Base-by-base conservation (phyloP, 2,329 filamentous ascomycete species). In the Gliomastix tumulicola region DNA sequence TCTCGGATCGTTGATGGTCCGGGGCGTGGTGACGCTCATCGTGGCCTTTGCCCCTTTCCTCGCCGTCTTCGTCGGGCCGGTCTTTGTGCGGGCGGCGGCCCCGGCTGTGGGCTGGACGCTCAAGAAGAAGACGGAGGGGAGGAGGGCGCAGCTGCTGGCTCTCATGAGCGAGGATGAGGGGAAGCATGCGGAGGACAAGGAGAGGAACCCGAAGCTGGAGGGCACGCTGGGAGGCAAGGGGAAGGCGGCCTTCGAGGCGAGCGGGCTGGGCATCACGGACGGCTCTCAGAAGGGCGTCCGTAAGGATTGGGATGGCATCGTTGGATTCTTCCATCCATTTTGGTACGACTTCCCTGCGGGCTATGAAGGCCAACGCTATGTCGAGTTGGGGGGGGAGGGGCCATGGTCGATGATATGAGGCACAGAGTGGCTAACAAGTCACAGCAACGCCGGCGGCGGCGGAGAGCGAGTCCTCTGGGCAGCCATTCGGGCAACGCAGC, bases 251-350 rank as follows among this genome's bases (percentile, higher is more conserved):
- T 13, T 16, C 10, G 17, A 28, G 25, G 25, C n/a, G 25, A 28
- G 17, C 3, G 25, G 25, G n/a, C 3, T 16, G 7, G 9, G 10
- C 10, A 16, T 16, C 7, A 28, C 9, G n/a, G 17, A 28, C 13
- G 25, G 25, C n/a, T 13, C 25, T 3, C 17, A 13, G 17, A 16
- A 28, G 25, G 17, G 25, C 11, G n/a, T n/a, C n/a, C 25, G 17
- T 61, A 66, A 73, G 25, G 13, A 83, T 32, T 96, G 86, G 85
- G 71, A 81, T 43, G 89, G 89, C 21, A 79, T 96, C 36, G 78
- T 97, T 44, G 92, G 88, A 32, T 97, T 98, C 71, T 95, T 98
- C 56, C 92, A 98, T 59, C 92, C 92, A 2, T 98, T 96, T 59
- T 97, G 92, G 86, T 90, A 68, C 44, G 73, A 54, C 22, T 19